Evolutionary conservation across 23 red algal species (phyloP).

Genomic region (Pyropia yezoensis): DNA sequence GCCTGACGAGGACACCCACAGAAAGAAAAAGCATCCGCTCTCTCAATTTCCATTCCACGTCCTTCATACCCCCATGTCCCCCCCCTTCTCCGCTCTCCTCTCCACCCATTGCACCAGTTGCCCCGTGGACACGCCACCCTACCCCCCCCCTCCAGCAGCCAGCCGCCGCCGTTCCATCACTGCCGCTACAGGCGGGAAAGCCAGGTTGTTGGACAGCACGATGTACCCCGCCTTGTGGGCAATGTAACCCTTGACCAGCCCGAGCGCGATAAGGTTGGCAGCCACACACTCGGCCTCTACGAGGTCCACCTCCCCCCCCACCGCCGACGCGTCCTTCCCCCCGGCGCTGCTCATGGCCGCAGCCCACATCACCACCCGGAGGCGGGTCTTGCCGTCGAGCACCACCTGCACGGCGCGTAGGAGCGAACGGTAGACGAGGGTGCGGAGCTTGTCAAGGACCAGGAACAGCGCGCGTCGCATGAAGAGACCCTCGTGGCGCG

Average conservation of each 20-base stretch:
- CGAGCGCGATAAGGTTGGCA: slow-evolving; percentile 77
- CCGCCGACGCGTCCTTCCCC: too few species aligned
- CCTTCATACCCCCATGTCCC: too few species aligned
- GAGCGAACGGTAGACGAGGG: slow-evolving; percentile 50
- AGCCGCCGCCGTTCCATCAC: slow-evolving; percentile 1
- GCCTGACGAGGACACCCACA: too few species aligned
- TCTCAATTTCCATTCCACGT: too few species aligned
- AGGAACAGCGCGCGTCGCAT: slow-evolving; percentile 59
- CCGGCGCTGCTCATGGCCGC: slow-evolving; percentile 22
- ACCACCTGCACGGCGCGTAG: slow-evolving; percentile 17
- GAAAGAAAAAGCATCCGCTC: too few species aligned
- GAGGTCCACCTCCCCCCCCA: slow-evolving; percentile 16
- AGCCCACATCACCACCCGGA: slow-evolving; percentile 19
- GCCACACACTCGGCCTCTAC: slow-evolving; percentile 89
- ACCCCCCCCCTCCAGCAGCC: too few species aligned
- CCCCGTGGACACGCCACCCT: too few species aligned
- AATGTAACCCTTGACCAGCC: slow-evolving; percentile 84
- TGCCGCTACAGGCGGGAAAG: slow-evolving; percentile 50
- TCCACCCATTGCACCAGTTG: too few species aligned
- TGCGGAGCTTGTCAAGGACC: slow-evolving; percentile 70
- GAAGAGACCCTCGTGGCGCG: slow-evolving; percentile 58
- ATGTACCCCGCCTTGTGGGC: slow-evolving; percentile 78
- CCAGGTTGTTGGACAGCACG: slow-evolving; percentile 67
- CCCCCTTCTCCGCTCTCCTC: too few species aligned
- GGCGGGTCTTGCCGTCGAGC: slow-evolving; percentile 27